A percentile compares a stretch with the other conserved stretches of the same genome.
Conservation (phyloP, 1,284 basidiomycete species). For the Erythrobasidium hasegawianum region DNA sequence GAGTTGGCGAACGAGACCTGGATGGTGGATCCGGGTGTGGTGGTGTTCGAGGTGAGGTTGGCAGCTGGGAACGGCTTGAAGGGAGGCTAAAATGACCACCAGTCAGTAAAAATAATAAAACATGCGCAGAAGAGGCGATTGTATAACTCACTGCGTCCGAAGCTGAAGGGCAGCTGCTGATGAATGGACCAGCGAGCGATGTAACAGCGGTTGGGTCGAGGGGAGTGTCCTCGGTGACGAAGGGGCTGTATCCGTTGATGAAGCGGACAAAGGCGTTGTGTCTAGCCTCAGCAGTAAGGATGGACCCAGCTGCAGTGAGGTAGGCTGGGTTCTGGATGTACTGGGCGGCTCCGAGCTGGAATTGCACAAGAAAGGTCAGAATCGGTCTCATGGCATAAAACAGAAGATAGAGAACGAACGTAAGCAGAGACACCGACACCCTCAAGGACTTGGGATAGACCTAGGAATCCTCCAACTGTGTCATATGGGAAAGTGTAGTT, state of each 20-base stretch:
- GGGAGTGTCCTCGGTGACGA: constrained; percentile 10
- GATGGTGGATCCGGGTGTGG: neutral
- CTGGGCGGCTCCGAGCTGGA: constrained; percentile 58
- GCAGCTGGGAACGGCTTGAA: constrained; percentile 14
- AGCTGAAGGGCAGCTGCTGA: constrained; percentile 2
- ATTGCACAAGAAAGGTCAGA: too few relatives aligned
- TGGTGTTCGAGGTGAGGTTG: neutral
- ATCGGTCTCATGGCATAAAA: too few relatives aligned
- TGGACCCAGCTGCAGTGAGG: constrained; percentile 49
- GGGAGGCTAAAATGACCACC: too few relatives aligned
- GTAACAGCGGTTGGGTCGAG: constrained; percentile 6
- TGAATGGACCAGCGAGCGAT: neutral
- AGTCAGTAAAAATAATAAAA: too few relatives aligned
- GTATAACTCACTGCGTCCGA: too few relatives aligned
- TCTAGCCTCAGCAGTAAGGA: constrained; percentile 49
- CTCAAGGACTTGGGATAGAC: constrained; percentile 58
- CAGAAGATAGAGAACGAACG: too few relatives aligned
- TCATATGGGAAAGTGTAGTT: constrained; percentile 57
- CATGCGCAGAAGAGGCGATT: too few relatives aligned
- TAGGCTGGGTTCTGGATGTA: constrained; percentile 47
- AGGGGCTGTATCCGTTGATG: constrained; percentile 4
- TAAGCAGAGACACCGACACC: constrained; percentile 55
- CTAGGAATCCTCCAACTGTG: constrained; percentile 56
- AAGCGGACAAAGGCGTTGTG: constrained; percentile 20
- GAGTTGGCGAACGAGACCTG: constrained; percentile 8